Conservation (phyloP, 345 rosid genomes). For the Conringia planisiliqua region DNA sequence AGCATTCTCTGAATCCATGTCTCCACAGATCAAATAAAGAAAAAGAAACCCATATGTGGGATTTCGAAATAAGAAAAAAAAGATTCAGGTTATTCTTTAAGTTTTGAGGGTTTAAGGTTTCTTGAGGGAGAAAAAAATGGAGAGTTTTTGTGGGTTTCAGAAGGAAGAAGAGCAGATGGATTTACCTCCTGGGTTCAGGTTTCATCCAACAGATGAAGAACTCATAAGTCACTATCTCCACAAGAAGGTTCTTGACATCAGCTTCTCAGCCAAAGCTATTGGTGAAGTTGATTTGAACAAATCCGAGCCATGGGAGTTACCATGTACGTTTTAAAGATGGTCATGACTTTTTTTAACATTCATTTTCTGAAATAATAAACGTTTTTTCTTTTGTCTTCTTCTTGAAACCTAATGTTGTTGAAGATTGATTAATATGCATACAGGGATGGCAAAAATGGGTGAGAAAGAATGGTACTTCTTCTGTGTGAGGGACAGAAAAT, state of each 20-base stretch:
- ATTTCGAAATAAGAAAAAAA: background rate
- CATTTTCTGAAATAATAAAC: background rate
- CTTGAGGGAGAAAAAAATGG: constrained; percentile 7
- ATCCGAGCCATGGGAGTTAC: constrained; percentile 97
- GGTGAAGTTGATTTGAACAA: constrained; percentile 96
- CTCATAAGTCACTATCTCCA: constrained; percentile 78
- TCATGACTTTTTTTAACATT: background rate
- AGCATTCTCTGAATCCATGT: constrained; percentile 5
- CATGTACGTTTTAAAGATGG: constrained; percentile 43
- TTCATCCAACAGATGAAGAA: constrained; percentile 98
- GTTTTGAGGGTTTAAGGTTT: constrained; percentile 29
- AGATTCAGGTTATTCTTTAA: background rate
- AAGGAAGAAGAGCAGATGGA: constrained; percentile 64
- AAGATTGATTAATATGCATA: background rate
- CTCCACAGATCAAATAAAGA: constrained; percentile 20
- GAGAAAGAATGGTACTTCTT: constrained; percentile 98
- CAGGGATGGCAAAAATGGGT: constrained; percentile 99
- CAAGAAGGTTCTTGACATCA: constrained; percentile 62
- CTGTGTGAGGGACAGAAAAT: constrained; percentile 84
- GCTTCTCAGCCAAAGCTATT: constrained; percentile 70
- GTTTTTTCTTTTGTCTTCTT: background rate
- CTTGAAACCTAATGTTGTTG: background rate
- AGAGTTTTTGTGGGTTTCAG: constrained; percentile 28
- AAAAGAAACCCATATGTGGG: constrained; percentile 3
- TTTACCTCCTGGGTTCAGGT: constrained; percentile 89